Evolutionary conservation across 345 rosid genomes (phyloP), one percentile per base, ranked within the genome.

Genomic region (Brassica carinata): DNA sequence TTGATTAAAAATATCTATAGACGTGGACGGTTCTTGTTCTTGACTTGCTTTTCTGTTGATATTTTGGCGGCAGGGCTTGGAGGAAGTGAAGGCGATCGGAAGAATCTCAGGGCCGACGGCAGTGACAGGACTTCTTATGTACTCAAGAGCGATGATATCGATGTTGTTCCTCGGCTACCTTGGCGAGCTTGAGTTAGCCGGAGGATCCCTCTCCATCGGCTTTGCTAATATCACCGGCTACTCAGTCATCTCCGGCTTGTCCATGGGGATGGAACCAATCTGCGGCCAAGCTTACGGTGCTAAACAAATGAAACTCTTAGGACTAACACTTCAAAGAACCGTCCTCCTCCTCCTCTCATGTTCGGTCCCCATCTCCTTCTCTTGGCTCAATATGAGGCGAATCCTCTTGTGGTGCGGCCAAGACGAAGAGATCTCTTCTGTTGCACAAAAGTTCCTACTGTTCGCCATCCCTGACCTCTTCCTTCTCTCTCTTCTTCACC

Each of bases 211-310:
- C 40, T 84, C 99, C 79, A 92, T 92, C 40, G 98, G 97, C 51
- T 92, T 96, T 48, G 99, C 99, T 4, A 96, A 96, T 86, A 96
- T 95, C 76, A 93, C 99, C 1, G 99, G 99, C 51, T 95, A 95
- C 91, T 95, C 99, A 27, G 93, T 95, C 11, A 86, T 95, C 84
- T 95, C 99, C 30, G 99, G 99, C n/a, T 86, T 95, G 9, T 93
- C 99, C 73, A 93, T 96, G 99, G 99, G 99, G 68, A 96, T 96
- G 99, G 99, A 96, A 73, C 99, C 99, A 82, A 96, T 96, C 53
- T 96, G 99, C 3, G 97, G 96, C 2, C 99, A 96, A 83, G 99
- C 99, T 43, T 92, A 89, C 18, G 99, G 99, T 1, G 99, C 99
- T 10, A 94, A 92, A 70, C 98, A 93, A 81, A 73, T 69, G 91